Conservation (phyloP, 1,284 basidiomycete species). For the Cutaneotrichosporon dermatis region DNA sequence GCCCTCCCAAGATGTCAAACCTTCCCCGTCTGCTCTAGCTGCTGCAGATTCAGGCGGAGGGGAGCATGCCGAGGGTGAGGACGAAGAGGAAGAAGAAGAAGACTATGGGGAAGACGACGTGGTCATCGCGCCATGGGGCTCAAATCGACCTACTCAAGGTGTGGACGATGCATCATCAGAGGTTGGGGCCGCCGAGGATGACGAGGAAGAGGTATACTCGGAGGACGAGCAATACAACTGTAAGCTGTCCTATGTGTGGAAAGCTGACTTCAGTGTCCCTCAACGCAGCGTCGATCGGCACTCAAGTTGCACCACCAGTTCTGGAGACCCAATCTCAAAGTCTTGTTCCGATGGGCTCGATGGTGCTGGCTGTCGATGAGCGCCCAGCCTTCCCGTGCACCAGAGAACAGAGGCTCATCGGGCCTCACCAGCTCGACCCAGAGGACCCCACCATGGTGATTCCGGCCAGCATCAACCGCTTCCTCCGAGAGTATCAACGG, state of each 20-base stretch:
- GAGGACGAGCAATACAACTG: slow-evolving; percentile 16
- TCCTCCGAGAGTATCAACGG: slow-evolving; percentile 52
- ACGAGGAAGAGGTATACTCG: slow-evolving; percentile 23
- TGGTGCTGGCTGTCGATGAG: not conserved
- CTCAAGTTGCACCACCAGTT: not conserved
- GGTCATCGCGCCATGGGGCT: slow-evolving; percentile 4
- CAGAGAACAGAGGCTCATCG: slow-evolving; percentile 18
- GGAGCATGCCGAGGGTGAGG: too few species aligned
- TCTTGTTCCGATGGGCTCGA: not conserved
- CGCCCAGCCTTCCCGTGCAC: slow-evolving; percentile 26
- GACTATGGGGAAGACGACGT: slow-evolving; percentile 19
- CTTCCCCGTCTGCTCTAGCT: not conserved
- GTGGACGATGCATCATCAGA: slow-evolving; percentile 9
- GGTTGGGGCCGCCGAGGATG: not conserved
- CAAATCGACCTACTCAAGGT: slow-evolving; percentile 1
- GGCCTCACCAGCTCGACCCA: slow-evolving; percentile 26
- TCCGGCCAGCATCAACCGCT: slow-evolving; percentile 51
- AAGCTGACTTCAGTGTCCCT: not conserved
- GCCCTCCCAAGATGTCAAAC: not conserved
- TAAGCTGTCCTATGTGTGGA: not conserved
- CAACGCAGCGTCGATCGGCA: not conserved
- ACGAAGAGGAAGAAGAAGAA: slow-evolving; percentile 8
- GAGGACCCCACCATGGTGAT: slow-evolving; percentile 32
- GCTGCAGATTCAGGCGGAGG: too few species aligned
- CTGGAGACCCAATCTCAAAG: not conserved